phyloP scores from a whole-genome alignment of 176 grass and related monocot genomes.

The Avena eriantha region DNA sequence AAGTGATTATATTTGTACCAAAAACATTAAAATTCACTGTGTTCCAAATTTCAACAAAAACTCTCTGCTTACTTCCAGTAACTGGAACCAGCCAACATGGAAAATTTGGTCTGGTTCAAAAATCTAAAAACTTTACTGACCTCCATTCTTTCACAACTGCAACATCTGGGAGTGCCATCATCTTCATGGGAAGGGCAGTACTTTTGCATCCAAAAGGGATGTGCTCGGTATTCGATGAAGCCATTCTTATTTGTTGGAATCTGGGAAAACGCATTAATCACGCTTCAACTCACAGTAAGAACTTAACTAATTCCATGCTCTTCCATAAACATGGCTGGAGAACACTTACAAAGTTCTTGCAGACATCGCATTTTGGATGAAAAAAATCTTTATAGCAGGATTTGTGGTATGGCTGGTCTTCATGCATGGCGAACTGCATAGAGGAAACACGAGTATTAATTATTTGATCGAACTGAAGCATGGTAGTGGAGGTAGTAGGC shows the following conservation, averaged over 20 bases:
- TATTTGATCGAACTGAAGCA: conserved; percentile 25
- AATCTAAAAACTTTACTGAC: conserved; percentile 52
- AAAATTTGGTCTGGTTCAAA: conserved; percentile 2
- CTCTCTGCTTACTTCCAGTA: background rate
- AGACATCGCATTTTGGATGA: conserved; percentile 94
- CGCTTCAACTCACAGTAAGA: conserved; percentile 14
- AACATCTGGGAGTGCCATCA: conserved; percentile 90
- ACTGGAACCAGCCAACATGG: conserved; percentile 7
- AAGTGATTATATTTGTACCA: background rate
- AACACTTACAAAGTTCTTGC: conserved; percentile 75
- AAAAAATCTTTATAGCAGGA: conserved; percentile 83
- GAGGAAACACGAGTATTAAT: conserved; percentile 36
- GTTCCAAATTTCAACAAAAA: background rate
- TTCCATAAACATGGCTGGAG: conserved; percentile 16
- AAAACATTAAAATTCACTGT: background rate
- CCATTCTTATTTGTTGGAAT: conserved; percentile 82
- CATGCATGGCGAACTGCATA: conserved; percentile 79
- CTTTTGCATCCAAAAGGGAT: conserved; percentile 95
- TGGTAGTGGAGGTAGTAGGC: background rate
- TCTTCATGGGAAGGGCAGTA: conserved; percentile 92
- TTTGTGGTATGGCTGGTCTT: conserved; percentile 81
- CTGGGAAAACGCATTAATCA: conserved; percentile 48
- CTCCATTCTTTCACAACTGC: conserved; percentile 99
- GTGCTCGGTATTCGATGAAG: conserved; percentile 84
- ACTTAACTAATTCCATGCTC: conserved; percentile 20